Evolutionary conservation across 371 early-diverging fungal genomes (phyloP), one percentile per base, ranked within the genome.

Genomic region (Batrachochytrium dendrobatidis): DNA sequence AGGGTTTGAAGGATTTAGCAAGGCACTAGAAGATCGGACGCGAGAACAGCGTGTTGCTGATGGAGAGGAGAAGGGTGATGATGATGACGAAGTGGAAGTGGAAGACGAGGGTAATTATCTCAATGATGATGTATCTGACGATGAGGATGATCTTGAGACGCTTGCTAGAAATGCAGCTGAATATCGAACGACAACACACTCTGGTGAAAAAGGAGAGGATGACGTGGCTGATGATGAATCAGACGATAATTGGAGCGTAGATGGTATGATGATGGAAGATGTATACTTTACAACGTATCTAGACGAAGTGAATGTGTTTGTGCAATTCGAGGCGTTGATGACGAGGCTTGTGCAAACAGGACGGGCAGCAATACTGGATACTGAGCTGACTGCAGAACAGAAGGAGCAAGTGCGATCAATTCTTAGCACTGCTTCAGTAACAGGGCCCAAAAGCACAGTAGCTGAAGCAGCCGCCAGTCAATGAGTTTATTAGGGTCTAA

Each of bases 241-340:
- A 44, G 79, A 82, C 4, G 84, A 83, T 12, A 82, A 83, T 15
- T 83, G 79, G 20, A 70, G 74, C 28, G 68, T 80, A 5, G 79
- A 85, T n/a, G 85, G 83, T 24, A 77, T 80, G 31, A 79, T 89
- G 30, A 81, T 84, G 26, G 91, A 91, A 66, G 90, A 91, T 61
- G 73, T 86, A 15, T 64, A 82, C 54, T 87, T 86, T 58, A 87
- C 87, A 61, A 88, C 91, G 1, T 91, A 92, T 17, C 73, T 94
- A 59, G 95, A 95, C 63, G 73, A 80, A 35, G 69, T 95, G 45
- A 86, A 94, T 64, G 85, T 88, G 3, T 91, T 90, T 71, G 62
- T 84, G 26, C 76, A 77, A 58, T 88, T 94, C 34, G 25, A 44
- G 25, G 53, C 60, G 8, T 34, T 71, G 34, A 45, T 58, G 34